These are phyloP conservation scores for Hirschioporus abietinus DNA, from an alignment of 768 basidiomycete genomes.

Conservation along the genomic window DNA sequence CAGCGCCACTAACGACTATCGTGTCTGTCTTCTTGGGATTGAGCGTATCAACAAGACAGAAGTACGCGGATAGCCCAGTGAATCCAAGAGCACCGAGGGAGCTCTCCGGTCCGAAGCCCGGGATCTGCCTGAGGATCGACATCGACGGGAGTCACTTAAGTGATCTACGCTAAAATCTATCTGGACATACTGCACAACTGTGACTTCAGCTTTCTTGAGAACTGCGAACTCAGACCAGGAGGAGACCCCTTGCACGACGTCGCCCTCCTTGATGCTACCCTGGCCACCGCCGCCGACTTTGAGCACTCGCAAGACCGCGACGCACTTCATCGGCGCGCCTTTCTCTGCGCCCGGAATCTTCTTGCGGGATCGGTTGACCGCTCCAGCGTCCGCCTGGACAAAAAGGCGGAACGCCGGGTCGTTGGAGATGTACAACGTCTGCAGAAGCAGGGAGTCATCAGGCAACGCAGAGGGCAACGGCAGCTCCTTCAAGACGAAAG, in stretches of 20 bases:
- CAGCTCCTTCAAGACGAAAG: not conserved
- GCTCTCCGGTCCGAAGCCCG: constrained; percentile 64
- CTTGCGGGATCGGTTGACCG: not conserved
- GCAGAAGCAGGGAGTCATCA: not conserved
- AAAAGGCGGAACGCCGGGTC: not conserved
- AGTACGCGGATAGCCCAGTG: constrained; percentile 44
- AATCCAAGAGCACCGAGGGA: constrained; percentile 73
- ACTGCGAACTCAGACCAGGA: constrained; percentile 79
- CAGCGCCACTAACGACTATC: constrained; percentile 84
- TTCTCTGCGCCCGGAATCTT: not conserved
- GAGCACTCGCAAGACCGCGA: not conserved
- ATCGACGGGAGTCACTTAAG: not conserved
- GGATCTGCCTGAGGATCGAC: constrained; percentile 37
- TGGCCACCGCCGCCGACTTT: not conserved
- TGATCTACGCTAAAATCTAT: constrained; percentile 22
- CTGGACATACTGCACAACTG: constrained; percentile 57
- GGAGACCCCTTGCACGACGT: constrained; percentile 55
- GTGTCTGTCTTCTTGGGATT: constrained; percentile 79
- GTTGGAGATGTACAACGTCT: not conserved
- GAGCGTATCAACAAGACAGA: constrained; percentile 68
- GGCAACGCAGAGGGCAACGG: not conserved
- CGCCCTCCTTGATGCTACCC: constrained; percentile 52
- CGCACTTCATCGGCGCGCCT: not conserved
- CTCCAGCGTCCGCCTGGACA: not conserved
- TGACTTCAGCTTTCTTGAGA: constrained; percentile 44